Base-by-base conservation (phyloP, 2,329 filamentous ascomycete genomes). In the Trichoderma lentiforme region DNA sequence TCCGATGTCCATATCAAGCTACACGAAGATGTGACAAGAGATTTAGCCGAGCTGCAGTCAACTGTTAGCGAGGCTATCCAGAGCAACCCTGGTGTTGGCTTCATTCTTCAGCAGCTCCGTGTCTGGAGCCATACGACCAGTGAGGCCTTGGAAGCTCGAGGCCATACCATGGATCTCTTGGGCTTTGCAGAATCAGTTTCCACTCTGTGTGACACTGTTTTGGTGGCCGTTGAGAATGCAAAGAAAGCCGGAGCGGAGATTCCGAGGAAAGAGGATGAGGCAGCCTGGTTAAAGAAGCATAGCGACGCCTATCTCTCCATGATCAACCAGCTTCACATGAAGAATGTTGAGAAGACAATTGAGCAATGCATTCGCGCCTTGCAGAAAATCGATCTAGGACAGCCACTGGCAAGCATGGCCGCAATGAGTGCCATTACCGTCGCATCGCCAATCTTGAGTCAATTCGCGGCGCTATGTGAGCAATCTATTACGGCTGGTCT, bases 211-310 rank as follows among this genome's bases (percentile, higher is more conserved):
- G 93, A 97, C 80, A 88, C 89, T 64, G 88, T 95, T 32, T 89
- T 98, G 2, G 92, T 95, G 43, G 91, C 92, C 1, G 86, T 97
- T 62, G 94, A 98, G 79, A 89, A 91, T 74, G 86, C 92, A 60
- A 88, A 89, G 72, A 88, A 88, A 73, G 82, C 85, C 3, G 82
- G 89, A 9, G 81, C 83, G 12, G 83, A 84, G 3, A 76, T 81
- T 56, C 77, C 75, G 1, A 76, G 73, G 4, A 82, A 79, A 32
- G 79, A 81, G n/a, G 78, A 80, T n/a, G 80, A 82, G 56, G 73
- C 77, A 18, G 79, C 77, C 3, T 83, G 82, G 82, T 74, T 83
- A 7, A 75, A 74, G 26, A 79, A 78, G 34, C 81, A 88, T 73
- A 87, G 86, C 73, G 84, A 87, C 28, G 83, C 83, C 34, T 84